A percentile compares a stretch with the other conserved stretches of the same genome.
Conservation (phyloP, 495 filamentous ascomycete species). For the Aspergillus heteromorphus region DNA sequence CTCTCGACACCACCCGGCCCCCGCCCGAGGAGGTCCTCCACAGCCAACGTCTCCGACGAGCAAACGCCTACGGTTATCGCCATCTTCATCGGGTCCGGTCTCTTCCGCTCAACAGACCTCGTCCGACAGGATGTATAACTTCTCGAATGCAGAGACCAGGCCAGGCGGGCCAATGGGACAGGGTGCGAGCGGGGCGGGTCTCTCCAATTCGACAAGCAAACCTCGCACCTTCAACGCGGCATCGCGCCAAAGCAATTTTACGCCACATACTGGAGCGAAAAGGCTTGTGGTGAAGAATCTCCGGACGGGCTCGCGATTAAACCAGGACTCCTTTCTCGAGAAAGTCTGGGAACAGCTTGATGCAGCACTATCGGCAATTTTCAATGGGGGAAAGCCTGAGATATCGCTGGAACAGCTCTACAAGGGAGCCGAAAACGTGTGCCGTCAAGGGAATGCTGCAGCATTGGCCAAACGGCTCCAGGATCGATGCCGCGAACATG, state of each 20-base stretch:
- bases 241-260: slow-evolving; percentile 34
- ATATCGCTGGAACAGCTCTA: slow-evolving; percentile 83
- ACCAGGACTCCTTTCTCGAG: slow-evolving; percentile 67
- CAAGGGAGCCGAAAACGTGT: slow-evolving; percentile 83
- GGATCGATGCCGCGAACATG: slow-evolving; percentile 56
- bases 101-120: slow-evolving; percentile 15
- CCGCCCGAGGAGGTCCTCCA: slow-evolving; percentile 15
- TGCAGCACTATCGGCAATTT: slow-evolving; percentile 65
- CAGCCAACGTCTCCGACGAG: slow-evolving; percentile 23
- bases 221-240: slow-evolving; percentile 23
- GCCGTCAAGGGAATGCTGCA: slow-evolving; percentile 66
- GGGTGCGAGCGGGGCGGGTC: slow-evolving; percentile 16
- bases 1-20: slow-evolving; percentile 21
- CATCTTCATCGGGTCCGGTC: slow-evolving; percentile 21
- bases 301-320: slow-evolving; percentile 49
- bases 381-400: slow-evolving; percentile 53
- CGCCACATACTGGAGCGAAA: slow-evolving; percentile 57
- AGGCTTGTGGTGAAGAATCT: slow-evolving; percentile 87
- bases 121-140: slow-evolving; percentile 45
- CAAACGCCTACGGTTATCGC: slow-evolving; percentile 40
- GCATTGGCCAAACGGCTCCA: slow-evolving; percentile 58
- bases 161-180: slow-evolving; percentile 24
- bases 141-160: slow-evolving; percentile 34
- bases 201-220: slow-evolving; percentile 14
- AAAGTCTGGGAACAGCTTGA: slow-evolving; percentile 67